Conservation (phyloP, 345 rosid species). For the Brassica cretica region DNA sequence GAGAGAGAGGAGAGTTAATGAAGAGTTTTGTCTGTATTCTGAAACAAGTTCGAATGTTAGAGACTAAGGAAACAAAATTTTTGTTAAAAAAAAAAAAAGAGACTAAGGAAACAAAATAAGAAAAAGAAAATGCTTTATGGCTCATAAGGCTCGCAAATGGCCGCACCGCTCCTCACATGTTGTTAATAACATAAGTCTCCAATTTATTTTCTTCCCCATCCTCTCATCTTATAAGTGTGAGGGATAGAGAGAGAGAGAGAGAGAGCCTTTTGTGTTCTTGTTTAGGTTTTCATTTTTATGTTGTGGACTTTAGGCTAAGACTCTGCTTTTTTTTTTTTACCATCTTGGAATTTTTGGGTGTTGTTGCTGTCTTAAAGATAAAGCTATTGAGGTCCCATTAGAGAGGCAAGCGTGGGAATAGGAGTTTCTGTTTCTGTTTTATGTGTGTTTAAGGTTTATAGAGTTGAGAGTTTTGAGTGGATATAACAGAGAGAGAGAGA, state of each 20-base stretch:
- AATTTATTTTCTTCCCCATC: constrained; percentile 17
- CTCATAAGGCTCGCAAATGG: constrained; percentile 48
- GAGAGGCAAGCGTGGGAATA: constrained; percentile 3
- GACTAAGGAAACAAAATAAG: constrained; percentile 66
- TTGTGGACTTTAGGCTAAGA: neutral
- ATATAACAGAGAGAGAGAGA: too few species aligned
- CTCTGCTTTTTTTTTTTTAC: neutral
- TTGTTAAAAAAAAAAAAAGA: too few species aligned
- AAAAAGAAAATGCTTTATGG: constrained; percentile 35
- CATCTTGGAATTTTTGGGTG: neutral
- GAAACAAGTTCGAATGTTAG: constrained; percentile 71
- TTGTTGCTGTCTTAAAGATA: constrained; percentile 17
- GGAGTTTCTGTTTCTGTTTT: constrained; percentile 1
- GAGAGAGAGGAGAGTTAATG: constrained; percentile 32
- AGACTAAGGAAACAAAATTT: constrained; percentile 68
- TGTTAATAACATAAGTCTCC: constrained; percentile 37
- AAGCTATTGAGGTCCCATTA: constrained; percentile 15
- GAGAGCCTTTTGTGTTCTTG: constrained; percentile 11
- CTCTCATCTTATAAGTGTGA: constrained; percentile 33
- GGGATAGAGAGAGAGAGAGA: neutral
- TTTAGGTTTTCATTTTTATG: constrained; percentile 1
- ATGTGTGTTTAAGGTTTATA: neutral
- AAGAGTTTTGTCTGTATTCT: constrained; percentile 56
- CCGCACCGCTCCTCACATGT: constrained; percentile 59
- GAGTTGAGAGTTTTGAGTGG: neutral